A percentile compares a stretch with the other conserved stretches of the same genome.
These are phyloP conservation scores for Cornus controversa DNA, from an alignment of 148 eudicot genomes.

Conservation along the genomic window DNA sequence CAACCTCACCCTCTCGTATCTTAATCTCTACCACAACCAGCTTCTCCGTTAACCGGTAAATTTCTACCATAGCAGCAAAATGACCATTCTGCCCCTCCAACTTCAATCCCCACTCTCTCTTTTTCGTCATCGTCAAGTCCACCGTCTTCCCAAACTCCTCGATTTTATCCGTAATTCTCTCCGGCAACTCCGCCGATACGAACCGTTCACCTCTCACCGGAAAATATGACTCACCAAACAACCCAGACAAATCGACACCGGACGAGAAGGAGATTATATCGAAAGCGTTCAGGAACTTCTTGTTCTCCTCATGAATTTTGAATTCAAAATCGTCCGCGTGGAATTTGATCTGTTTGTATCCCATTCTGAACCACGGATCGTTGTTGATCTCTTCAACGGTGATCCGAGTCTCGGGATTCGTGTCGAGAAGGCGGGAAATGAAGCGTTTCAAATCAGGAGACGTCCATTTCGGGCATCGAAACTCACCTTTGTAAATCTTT, in stretches of 20 bases:
- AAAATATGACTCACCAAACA: conserved; percentile 32
- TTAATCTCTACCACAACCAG: conserved; percentile 49
- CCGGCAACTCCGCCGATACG: conserved; percentile 43
- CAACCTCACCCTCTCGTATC: conserved; percentile 36
- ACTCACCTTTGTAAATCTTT: conserved; percentile 18
- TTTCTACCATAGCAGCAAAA: conserved; percentile 28
- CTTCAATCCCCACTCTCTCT: conserved; percentile 31
- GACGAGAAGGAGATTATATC: conserved; percentile 69
- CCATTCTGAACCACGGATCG: conserved; percentile 9
- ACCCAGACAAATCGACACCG: conserved; percentile 56
- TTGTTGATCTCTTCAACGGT: conserved; percentile 7
- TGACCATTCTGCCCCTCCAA: conserved; percentile 48
- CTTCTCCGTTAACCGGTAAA: conserved; percentile 50
- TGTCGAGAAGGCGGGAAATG: conserved; percentile 19
- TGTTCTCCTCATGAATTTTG: conserved; percentile 1
- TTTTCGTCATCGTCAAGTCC: conserved; percentile 31
- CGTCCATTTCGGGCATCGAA: conserved; percentile 11
- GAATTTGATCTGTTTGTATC: neutral
- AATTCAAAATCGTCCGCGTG: neutral
- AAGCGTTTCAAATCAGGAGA: conserved; percentile 22
- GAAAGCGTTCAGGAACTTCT: conserved; percentile 50
- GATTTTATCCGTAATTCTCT: conserved; percentile 36
- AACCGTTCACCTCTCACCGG: conserved; percentile 37
- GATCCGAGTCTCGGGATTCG: conserved; percentile 19
- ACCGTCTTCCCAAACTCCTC: conserved; percentile 48